Evolutionary conservation across 2,329 filamentous ascomycete genomes (phyloP).

Genomic region (Daldinia sp.): DNA sequence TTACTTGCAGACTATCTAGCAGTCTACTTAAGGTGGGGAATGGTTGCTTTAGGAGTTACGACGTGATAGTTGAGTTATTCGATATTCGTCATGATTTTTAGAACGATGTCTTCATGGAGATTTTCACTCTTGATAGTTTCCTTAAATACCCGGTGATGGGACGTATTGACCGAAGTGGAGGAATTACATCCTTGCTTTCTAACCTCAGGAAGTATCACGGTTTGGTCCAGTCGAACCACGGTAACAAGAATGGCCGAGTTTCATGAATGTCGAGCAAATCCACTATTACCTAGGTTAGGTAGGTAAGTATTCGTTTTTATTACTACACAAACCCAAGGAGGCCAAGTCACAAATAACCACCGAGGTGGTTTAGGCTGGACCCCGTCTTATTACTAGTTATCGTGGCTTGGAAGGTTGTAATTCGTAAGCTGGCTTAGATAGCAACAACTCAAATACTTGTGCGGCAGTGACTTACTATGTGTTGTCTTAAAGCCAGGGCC

Average conservation of each 20-base stretch:
- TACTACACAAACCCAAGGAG: background rate
- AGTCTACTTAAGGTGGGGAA: too few species aligned
- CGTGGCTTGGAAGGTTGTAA: constrained; percentile 1
- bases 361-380: background rate
- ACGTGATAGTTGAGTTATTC: too few species aligned
- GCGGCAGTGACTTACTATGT: background rate
- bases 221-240: background rate
- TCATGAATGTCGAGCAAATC: constrained; percentile 3
- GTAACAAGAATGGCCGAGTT: background rate
- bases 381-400: background rate
- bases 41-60: too few species aligned
- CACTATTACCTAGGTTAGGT: too few species aligned
- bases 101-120: too few species aligned
- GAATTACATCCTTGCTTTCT: too few species aligned
- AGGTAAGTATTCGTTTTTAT: too few species aligned
- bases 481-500: background rate
- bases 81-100: too few species aligned
- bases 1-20: too few species aligned
- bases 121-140: too few species aligned
- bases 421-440: background rate
- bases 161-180: too few species aligned
- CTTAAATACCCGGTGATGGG: too few species aligned
- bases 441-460: background rate
- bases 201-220: background rate
- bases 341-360: background rate